A percentile compares a stretch with the other conserved stretches of the same genome.
Conservation (phyloP, 164 flowering plant genomes). For the Dillenia suffruticosa region DNA sequence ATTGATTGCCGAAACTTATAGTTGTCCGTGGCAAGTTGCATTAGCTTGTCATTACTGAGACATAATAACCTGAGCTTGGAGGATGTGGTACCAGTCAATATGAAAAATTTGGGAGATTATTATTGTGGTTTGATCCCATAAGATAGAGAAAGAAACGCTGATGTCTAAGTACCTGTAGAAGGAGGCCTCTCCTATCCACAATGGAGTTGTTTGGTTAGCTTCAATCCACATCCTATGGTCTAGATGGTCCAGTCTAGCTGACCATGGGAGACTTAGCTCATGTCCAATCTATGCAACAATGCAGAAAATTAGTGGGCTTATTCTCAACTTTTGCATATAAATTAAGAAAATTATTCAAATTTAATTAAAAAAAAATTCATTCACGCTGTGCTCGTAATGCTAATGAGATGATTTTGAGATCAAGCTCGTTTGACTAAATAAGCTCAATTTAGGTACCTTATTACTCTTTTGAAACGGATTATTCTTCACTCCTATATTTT, state of each 20-base stretch:
- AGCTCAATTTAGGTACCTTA: no score
- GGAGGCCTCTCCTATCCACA: conserved; percentile 23
- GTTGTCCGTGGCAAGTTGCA: conserved; percentile 27
- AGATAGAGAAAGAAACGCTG: no score
- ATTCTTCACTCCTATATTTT: no score
- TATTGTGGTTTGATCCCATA: neutral
- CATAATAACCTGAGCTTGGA: conserved; percentile 20
- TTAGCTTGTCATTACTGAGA: conserved; percentile 10
- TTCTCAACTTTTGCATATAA: no score
- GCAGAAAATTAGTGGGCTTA: no score
- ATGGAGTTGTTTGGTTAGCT: conserved; percentile 5
- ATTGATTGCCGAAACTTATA: conserved; percentile 26
- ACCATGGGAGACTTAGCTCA: conserved; percentile 35
- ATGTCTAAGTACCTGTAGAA: conserved; percentile 14
- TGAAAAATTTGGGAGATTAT: neutral
- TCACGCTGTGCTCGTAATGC: no score
- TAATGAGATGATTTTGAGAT: no score
- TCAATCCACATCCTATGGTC: conserved; percentile 36
- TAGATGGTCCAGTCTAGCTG: conserved; percentile 34
- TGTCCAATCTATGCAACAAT: conserved; percentile 17
- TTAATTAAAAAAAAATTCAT: no score
- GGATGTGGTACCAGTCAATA: neutral
- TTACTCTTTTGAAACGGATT: no score
- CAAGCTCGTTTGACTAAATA: no score
- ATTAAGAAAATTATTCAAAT: no score